A percentile compares a stretch with the other conserved stretches of the same genome.
phyloP scores from a whole-genome alignment of 768 basidiomycete genomes.

The Boletus reticulatus region DNA sequence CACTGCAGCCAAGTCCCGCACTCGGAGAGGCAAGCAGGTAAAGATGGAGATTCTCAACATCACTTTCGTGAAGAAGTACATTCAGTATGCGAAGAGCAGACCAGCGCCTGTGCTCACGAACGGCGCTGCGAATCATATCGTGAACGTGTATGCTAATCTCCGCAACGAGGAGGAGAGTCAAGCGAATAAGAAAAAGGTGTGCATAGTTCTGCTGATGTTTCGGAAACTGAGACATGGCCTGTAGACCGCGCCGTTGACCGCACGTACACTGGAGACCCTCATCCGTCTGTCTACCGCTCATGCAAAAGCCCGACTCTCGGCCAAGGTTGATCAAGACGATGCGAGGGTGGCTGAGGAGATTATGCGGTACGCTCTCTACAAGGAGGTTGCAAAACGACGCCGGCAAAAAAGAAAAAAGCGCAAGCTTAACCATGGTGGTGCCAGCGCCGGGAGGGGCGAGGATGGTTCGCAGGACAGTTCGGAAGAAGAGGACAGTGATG shows the following conservation, averaged over 20 bases:
- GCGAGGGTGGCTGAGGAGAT: slow-evolving; percentile 91
- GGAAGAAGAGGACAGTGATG: slow-evolving; percentile 40
- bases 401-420: slow-evolving; percentile 73
- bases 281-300: slow-evolving; percentile 98
- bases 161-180: slow-evolving; percentile 87
- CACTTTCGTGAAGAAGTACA: slow-evolving; percentile 95
- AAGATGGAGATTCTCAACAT: slow-evolving; percentile 88
- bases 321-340: slow-evolving; percentile 81
- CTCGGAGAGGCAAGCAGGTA: slow-evolving; percentile 56
- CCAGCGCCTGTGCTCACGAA: slow-evolving; percentile 83
- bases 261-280: slow-evolving; percentile 96
- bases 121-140: slow-evolving; percentile 92
- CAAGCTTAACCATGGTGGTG: slow-evolving; percentile 73
- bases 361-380: slow-evolving; percentile 96
- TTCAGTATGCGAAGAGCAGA: slow-evolving; percentile 94
- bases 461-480: slow-evolving; percentile 38
- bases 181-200: slow-evolving; percentile 82
- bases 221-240: slow-evolving; percentile 12
- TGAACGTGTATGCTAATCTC: slow-evolving; percentile 86
- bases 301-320: slow-evolving; percentile 89
- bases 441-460: slow-evolving; percentile 50
- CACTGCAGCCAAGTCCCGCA: slow-evolving; percentile 44
- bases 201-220: neutral
- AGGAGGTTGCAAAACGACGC: slow-evolving; percentile 86
- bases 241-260: slow-evolving; percentile 95